Evolutionary conservation across 352 stramenopile genomes (phyloP).

Genomic region (Phytophthora lateralis): DNA sequence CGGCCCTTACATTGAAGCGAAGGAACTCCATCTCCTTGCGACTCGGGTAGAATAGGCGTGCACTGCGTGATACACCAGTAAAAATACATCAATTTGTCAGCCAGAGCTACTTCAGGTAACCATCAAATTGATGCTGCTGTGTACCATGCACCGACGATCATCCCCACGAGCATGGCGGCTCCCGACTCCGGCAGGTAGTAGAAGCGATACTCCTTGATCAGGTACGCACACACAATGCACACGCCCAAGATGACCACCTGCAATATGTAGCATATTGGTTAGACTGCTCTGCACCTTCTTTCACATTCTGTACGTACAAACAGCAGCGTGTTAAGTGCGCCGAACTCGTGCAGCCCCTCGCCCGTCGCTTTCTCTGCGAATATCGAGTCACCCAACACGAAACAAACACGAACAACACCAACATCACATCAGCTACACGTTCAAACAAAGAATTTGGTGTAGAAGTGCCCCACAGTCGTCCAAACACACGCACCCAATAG

Average conservation of each 20-base stretch:
- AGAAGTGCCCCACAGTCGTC: neutral
- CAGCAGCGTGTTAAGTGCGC: slow-evolving; percentile 87
- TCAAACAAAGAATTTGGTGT: neutral
- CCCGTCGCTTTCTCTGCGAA: slow-evolving; percentile 62
- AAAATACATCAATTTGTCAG: neutral
- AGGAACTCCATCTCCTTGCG: slow-evolving; percentile 92
- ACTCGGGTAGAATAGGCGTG: slow-evolving; percentile 84
- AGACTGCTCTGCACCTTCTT: neutral
- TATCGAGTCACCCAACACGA: neutral
- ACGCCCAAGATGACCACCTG: slow-evolving; percentile 88
- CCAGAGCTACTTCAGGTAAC: neutral
- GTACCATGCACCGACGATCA: slow-evolving; percentile 84
- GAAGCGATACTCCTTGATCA: slow-evolving; percentile 92
- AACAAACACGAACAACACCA: neutral
- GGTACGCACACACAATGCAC: slow-evolving; percentile 90
- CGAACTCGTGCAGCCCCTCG: slow-evolving; percentile 84
- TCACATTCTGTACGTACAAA: slow-evolving; percentile 50
- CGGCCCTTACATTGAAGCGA: slow-evolving; percentile 74
- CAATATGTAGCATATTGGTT: neutral
- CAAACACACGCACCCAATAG: slow-evolving; percentile 35
- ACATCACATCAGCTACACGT: neutral
- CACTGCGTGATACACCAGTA: slow-evolving; percentile 29
- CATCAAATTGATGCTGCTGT: neutral
- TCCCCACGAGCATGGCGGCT: slow-evolving; percentile 91
- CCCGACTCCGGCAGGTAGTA: slow-evolving; percentile 92